Percentiles rank a stretch among this genome's conserved stretches.
Evolutionary conservation across 108 stramenopile species (phyloP).

Genomic region (Thalassiosira profunda): DNA sequence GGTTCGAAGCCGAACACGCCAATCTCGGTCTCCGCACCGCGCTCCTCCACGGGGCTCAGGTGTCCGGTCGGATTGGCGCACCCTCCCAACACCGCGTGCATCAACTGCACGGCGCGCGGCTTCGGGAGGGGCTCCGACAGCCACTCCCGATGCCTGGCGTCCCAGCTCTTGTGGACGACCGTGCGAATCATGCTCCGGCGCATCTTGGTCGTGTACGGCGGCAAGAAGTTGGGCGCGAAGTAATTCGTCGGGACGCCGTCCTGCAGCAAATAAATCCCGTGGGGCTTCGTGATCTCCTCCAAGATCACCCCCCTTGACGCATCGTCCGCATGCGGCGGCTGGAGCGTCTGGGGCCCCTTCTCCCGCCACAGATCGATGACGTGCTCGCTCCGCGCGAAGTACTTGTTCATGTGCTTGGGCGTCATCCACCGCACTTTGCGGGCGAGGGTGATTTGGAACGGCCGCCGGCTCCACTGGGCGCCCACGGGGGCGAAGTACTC

Average conservation of each 20-base stretch:
- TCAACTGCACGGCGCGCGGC: slow-evolving; percentile 61
- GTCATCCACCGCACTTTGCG: slow-evolving; percentile 90
- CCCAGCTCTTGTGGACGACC: slow-evolving; percentile 87
- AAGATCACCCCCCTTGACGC: slow-evolving; percentile 57
- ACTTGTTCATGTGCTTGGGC: slow-evolving; percentile 94
- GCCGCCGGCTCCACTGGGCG: slow-evolving; percentile 82
- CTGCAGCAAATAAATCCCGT: slow-evolving; percentile 86
- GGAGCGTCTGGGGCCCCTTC: slow-evolving; percentile 86
- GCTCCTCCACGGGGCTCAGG: slow-evolving; percentile 29
- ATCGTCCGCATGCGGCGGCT: slow-evolving; percentile 74
- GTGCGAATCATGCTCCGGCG: slow-evolving; percentile 75
- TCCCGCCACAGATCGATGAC: slow-evolving; percentile 90
- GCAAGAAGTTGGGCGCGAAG: slow-evolving; percentile 90
- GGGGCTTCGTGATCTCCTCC: slow-evolving; percentile 82
- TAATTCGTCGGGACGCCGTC: slow-evolving; percentile 90
- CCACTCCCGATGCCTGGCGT: slow-evolving; percentile 86
- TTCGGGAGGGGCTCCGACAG: slow-evolving; percentile 65
- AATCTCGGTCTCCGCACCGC: neutral
- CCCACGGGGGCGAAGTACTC: slow-evolving; percentile 78
- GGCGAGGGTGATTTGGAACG: slow-evolving; percentile 86
- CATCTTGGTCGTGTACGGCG: slow-evolving; percentile 92
- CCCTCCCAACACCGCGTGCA: slow-evolving; percentile 74
- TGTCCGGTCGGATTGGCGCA: slow-evolving; percentile 58
- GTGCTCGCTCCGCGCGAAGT: slow-evolving; percentile 86
- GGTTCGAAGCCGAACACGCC: slow-evolving; percentile 15